Base-by-base conservation (phyloP, 345 rosid genomes). In the Brassica incana region DNA sequence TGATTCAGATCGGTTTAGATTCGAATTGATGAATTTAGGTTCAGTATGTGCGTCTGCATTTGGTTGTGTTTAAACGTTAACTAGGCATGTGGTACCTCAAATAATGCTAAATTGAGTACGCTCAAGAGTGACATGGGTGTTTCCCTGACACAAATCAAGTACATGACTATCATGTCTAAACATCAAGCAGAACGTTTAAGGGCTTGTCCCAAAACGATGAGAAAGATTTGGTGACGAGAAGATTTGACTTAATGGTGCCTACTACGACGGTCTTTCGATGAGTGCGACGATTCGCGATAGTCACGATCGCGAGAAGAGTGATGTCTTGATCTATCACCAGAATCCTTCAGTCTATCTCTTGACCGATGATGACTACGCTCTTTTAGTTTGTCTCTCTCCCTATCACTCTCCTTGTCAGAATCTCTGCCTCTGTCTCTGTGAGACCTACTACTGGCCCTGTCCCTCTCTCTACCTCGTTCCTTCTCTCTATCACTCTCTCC, bases 371-470 rank as follows among this genome's bases (percentile, higher is more conserved):
- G 90, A 67, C 87, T 80, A 60, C 87, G 85, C 77, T 88, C 98
- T 86, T 85, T 92, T 16, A 67, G 72, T 85, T 78, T 90, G 62
- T 88, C 93, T 79, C 95, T 86, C 45, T 88, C 93, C 78, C 90
- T 87, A 67, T 88, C 97, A 70, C 94, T 83, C 75, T 94, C 97
- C 84, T 91, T 80, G 61, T 92, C 95, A 8, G 91, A 88, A 75
- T 87, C 97, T 81, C 96, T 87, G 71, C 88, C 88, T 81, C 96
- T 88, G 50, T 92, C 88, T 81, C 97, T 88, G 43, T 92, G 93
- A 54, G 80, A 84, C 82, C 94, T 88, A 29, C 94, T 87, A 29
- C 25, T 23, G 25, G 72, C 90, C 50, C 91, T 85, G 2, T 90
- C 92, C 83, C 90, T 86, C 9, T 85, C 95, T 71, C 83, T 76